These are phyloP conservation scores for Hibiscus mutabilis DNA, from an alignment of 345 rosid genomes.

Conservation along the genomic window DNA sequence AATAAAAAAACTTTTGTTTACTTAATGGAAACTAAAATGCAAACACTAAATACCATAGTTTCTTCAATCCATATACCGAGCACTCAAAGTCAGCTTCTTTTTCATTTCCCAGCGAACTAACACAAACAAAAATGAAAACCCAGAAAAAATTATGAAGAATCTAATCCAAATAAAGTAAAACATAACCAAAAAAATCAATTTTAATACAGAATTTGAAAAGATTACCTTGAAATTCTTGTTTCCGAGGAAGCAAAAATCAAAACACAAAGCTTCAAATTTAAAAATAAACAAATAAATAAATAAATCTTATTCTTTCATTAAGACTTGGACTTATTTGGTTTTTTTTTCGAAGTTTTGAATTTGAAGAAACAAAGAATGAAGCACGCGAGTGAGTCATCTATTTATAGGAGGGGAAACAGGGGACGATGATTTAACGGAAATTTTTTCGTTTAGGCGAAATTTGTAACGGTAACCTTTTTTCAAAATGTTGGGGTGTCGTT, in stretches of 20 bases:
- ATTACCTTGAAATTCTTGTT: conserved; percentile 12
- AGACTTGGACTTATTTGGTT: neutral
- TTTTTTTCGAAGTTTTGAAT: neutral
- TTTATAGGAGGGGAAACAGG: neutral
- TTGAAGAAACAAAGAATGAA: neutral
- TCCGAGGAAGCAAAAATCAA: neutral
- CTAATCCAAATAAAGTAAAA: neutral
- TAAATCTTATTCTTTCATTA: neutral
- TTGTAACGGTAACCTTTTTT: neutral
- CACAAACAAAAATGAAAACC: conserved; percentile 3
- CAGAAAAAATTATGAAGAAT: neutral
- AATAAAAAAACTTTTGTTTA: neutral
- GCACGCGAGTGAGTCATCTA: neutral
- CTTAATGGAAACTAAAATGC: neutral
- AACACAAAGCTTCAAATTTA: neutral
- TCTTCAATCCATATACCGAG: neutral
- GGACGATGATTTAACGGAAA: neutral
- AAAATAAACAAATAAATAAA: neutral
- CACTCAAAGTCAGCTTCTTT: neutral
- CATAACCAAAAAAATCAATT: neutral
- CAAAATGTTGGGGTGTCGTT: neutral
- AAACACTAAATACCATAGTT: neutral
- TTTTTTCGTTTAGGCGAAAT: neutral
- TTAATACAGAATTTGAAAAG: neutral
- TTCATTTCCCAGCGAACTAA: conserved; percentile 1